phyloP scores from a whole-genome alignment of 148 eudicot genomes.

The Rhododendron simsii region DNA sequence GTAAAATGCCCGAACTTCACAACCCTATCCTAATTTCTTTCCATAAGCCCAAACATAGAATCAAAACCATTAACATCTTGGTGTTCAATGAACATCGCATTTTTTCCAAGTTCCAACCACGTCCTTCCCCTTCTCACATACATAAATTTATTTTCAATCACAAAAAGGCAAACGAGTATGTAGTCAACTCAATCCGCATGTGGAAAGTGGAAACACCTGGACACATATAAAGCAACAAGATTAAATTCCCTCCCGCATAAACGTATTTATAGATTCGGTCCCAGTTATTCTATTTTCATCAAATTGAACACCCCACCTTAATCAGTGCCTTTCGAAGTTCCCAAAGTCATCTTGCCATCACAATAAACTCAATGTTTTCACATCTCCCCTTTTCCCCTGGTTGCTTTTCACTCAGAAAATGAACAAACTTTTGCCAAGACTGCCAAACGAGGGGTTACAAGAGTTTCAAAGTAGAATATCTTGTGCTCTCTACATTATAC shows the following conservation, averaged over 20 bases:
- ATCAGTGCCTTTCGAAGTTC: background rate
- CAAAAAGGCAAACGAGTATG: background rate
- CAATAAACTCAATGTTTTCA: background rate
- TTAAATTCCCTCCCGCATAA: background rate
- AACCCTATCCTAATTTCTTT: background rate
- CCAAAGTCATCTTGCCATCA: background rate
- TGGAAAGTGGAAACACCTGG: background rate
- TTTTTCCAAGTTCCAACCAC: background rate
- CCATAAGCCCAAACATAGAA: background rate
- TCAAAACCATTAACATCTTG: background rate
- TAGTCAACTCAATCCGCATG: background rate
- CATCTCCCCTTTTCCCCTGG: background rate
- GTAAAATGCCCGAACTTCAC: background rate
- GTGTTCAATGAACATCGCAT: background rate
- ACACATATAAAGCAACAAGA: background rate
- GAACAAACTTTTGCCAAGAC: no score
- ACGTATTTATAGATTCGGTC: background rate
- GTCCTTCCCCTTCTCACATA: background rate
- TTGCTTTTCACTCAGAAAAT: background rate
- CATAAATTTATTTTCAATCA: background rate
- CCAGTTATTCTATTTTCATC: no score
- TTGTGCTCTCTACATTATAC: background rate
- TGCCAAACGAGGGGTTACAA: no score
- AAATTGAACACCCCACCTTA: background rate
- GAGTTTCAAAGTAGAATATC: background rate